Percentiles rank a stretch among this genome's conserved stretches.
These are phyloP conservation scores for Penicillium sp. DNA, from an alignment of 2,329 filamentous ascomycete genomes.

Conservation along the genomic window DNA sequence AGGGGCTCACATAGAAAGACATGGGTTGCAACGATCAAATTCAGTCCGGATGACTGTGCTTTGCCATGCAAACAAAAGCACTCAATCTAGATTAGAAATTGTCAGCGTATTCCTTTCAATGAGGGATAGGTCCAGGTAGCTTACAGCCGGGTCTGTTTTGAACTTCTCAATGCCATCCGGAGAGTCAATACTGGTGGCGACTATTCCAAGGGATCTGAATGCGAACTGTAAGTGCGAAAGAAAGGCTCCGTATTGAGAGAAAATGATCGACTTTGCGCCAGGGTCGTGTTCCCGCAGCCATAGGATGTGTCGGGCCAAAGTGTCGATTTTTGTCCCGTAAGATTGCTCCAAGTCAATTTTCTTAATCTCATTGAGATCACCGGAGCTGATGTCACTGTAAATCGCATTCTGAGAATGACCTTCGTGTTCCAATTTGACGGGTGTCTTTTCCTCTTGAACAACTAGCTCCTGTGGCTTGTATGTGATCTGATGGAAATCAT, in stretches of 20 bases:
- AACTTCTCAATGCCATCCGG: conserved; percentile 71
- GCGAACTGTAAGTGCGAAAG: conserved; percentile 70
- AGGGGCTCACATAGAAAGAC: conserved; percentile 94
- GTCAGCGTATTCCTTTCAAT: background rate
- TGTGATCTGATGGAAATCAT: conserved; percentile 80
- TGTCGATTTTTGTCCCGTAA: conserved; percentile 90
- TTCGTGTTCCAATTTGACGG: conserved; percentile 31
- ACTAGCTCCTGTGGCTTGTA: conserved; percentile 74
- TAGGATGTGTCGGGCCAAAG: conserved; percentile 72
- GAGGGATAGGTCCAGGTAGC: conserved; percentile 8
- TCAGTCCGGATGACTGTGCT: conserved; percentile 83
- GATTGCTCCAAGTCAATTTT: conserved; percentile 71
- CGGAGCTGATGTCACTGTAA: conserved; percentile 72
- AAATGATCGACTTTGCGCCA: conserved; percentile 88
- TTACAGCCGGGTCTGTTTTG: conserved; percentile 64
- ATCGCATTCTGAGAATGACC: conserved; percentile 54
- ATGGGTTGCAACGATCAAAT: conserved; percentile 88
- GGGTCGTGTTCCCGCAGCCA: conserved; percentile 84
- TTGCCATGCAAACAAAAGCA: conserved; percentile 88
- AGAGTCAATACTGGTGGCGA: conserved; percentile 68
- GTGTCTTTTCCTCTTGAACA: conserved; percentile 57
- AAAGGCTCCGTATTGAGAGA: conserved; percentile 86
- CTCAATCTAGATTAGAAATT: conserved; percentile 55
- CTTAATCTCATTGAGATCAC: conserved; percentile 75
- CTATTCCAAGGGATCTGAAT: conserved; percentile 70